These are phyloP conservation scores for Microcos paniculata DNA, from an alignment of 345 rosid genomes.

Conservation along the genomic window DNA sequence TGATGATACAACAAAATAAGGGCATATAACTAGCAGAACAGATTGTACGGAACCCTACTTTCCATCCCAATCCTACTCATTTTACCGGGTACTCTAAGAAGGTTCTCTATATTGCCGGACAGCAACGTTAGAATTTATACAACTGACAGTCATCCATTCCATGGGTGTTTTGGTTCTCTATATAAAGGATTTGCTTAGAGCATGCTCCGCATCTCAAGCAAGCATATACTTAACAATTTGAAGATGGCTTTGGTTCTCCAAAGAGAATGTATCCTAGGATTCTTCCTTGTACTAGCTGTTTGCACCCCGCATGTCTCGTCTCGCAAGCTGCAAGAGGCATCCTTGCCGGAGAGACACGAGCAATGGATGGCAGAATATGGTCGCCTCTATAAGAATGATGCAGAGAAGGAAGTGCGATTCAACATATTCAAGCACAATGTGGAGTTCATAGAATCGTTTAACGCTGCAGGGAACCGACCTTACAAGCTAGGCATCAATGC, in stretches of 20 bases:
- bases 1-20: not conserved
- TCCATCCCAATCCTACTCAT: not conserved
- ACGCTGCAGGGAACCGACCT: constrained; percentile 15
- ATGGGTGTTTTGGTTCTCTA: not conserved
- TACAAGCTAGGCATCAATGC: constrained; percentile 35
- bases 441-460: constrained; percentile 30
- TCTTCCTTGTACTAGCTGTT: not conserved
- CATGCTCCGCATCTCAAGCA: not conserved
- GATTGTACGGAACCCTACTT: not conserved
- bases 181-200: not conserved
- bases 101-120: not conserved
- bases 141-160: not conserved
- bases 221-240: not conserved
- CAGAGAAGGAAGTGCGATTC: constrained; percentile 34
- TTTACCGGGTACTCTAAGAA: not conserved
- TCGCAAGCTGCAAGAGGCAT: constrained; percentile 1
- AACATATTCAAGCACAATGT: constrained; percentile 38
- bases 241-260: not conserved
- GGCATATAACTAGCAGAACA: not conserved
- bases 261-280: not conserved
- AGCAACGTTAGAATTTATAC: not conserved
- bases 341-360: constrained; percentile 18
- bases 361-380: constrained; percentile 29
- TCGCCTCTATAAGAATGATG: constrained; percentile 9
- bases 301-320: not conserved